Base-by-base conservation (phyloP, 2,329 filamentous ascomycete genomes). In the Fusarium humuli region DNA sequence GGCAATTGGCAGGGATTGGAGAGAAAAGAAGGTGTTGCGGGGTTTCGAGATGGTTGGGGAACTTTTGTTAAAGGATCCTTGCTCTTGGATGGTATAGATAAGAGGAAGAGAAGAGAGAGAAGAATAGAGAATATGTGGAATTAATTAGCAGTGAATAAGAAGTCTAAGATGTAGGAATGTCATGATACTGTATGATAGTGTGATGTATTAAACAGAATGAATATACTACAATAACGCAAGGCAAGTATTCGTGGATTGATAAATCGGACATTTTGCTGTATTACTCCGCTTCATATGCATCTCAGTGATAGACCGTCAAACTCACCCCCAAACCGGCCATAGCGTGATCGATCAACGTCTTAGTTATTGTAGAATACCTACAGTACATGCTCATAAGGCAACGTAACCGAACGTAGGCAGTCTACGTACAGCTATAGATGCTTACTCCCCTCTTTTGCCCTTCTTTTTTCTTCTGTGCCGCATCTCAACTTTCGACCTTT, bases 11-110 rank as follows among this genome's bases (percentile, higher is more conserved):
- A 50, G 52, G 45, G 59, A 47, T 60, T 45, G n/a, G 27, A 18
- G 22, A 41, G 49, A 16, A 23, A 44, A 52, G 42, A 56, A 44
- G 56, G 45, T 40, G 46, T 49, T 61, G 65, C 56, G 59, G 65
- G 57, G 59, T 59, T 57, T 34, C 34, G 34, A n/a, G 59, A 52
- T 54, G 55, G 47, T 45, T 47, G 34, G 46, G 59, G 59, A 30
- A 73, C 71, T 72, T 73, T 73, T 73, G 71, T 64, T 37, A 30
- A 57, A 57, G 57, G 53, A 72, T 63, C 57, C 50, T 67, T 70
- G 66, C 47, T 45, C 16, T 20, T 27, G 10, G 18, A 42, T 4
- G 29, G 29, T 12, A 20, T 6, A 68, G 64, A 67, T 62, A 58
- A 54, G 65, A 53, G n/a, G 52, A 58, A 34, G 37, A 27, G 52